A percentile compares a stretch with the other conserved stretches of the same genome.
phyloP scores from a whole-genome alignment of 768 basidiomycete genomes.

The Trametes gibbosa region DNA sequence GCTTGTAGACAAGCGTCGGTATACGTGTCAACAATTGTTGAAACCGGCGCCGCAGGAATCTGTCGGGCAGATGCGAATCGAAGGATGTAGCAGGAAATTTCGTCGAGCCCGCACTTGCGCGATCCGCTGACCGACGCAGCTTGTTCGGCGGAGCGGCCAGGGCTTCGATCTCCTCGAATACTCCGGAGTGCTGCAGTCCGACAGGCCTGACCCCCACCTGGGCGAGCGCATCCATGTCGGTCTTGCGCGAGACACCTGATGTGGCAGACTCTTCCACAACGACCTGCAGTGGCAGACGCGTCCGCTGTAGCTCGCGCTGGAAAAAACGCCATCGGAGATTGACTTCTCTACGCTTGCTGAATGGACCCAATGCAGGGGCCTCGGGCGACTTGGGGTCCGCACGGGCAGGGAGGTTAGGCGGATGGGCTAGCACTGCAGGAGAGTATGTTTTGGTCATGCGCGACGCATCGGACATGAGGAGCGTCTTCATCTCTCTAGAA shows the following conservation, averaged over 20 bases:
- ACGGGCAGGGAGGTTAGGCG: conserved; percentile 55
- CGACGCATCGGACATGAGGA: conserved; percentile 55
- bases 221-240: conserved; percentile 18
- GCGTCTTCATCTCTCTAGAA: conserved; percentile 56
- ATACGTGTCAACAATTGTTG: conserved; percentile 56
- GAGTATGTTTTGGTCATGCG: conserved; percentile 45
- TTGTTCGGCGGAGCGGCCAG: conserved; percentile 38
- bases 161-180: conserved; percentile 45
- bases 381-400: conserved; percentile 58
- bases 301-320: conserved; percentile 48
- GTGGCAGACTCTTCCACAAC: conserved; percentile 22
- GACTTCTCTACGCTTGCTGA: conserved; percentile 72
- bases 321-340: conserved; percentile 74
- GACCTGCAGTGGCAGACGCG: conserved; percentile 59
- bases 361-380: conserved; percentile 54
- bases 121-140: conserved; percentile 6
- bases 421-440: conserved; percentile 40
- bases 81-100: background rate
- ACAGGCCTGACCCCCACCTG: conserved; percentile 33
- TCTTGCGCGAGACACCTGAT: background rate
- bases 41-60: conserved; percentile 49
- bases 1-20: conserved; percentile 49
- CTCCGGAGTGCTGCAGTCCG: conserved; percentile 41
- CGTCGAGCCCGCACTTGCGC: background rate
- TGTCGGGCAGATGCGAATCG: conserved; percentile 14